A percentile compares a stretch with the other conserved stretches of the same genome.
Conservation (phyloP, 148 eudicot genomes). For the Silene conica region DNA sequence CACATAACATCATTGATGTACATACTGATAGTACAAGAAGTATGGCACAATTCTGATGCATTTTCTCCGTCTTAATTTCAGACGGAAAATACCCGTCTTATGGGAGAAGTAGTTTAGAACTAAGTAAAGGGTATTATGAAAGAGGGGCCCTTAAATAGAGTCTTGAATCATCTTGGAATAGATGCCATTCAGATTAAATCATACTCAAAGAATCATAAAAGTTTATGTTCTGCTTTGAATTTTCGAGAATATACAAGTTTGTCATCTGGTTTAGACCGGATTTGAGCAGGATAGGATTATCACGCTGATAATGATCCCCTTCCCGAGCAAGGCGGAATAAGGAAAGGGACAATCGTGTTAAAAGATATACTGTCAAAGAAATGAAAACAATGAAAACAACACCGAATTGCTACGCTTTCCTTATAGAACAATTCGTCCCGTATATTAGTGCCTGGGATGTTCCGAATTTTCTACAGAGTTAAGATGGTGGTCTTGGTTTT, state of each 20-base stretch:
- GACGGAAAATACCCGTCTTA: too few species aligned
- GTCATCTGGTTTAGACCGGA: background rate
- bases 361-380: too few species aligned
- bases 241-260: background rate
- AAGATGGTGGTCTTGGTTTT: too few species aligned
- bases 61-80: background rate
- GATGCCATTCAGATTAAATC: slow-evolving; percentile 2
- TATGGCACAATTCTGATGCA: background rate
- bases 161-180: slow-evolving; percentile 12
- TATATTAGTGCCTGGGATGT: too few species aligned
- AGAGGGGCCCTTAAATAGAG: slow-evolving; percentile 4
- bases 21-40: background rate
- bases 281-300: background rate
- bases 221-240: background rate
- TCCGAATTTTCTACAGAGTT: too few species aligned
- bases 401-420: too few species aligned
- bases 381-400: too few species aligned
- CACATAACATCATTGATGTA: background rate
- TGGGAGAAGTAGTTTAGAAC: background rate
- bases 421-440: too few species aligned
- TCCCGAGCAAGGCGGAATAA: too few species aligned
- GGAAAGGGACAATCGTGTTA: too few species aligned
- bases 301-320: too few species aligned
- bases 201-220: background rate
- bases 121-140: background rate